Conservation (phyloP, 441 rosid genomes). For the Erysimum pusillum region DNA sequence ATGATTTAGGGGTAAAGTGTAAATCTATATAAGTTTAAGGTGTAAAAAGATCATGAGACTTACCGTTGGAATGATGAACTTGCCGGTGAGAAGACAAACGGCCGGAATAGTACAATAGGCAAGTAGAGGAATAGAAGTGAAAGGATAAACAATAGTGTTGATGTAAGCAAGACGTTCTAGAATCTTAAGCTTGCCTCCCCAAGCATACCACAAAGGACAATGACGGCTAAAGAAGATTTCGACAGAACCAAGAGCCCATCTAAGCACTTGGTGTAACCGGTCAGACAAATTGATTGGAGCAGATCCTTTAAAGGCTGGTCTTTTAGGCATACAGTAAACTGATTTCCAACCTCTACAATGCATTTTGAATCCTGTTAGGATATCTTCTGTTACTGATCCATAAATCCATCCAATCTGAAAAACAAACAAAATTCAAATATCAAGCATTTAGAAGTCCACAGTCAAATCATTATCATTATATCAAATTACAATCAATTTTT, state of each 20-base stretch:
- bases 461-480: neutral
- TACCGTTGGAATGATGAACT: slow-evolving; percentile 90
- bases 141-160: slow-evolving; percentile 89
- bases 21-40: neutral
- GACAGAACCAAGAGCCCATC: slow-evolving; percentile 97
- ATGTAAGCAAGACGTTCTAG: slow-evolving; percentile 86
- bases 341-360: slow-evolving; percentile 97
- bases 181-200: slow-evolving; percentile 86
- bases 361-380: slow-evolving; percentile 90
- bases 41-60: neutral
- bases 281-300: slow-evolving; percentile 96
- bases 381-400: slow-evolving; percentile 92
- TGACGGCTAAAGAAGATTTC: slow-evolving; percentile 93
- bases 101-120: slow-evolving; percentile 86
- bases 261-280: slow-evolving; percentile 84
- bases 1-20: neutral
- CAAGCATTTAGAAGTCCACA: neutral
- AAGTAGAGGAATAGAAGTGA: slow-evolving; percentile 89
- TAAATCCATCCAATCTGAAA: slow-evolving; percentile 94
- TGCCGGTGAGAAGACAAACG: slow-evolving; percentile 91
- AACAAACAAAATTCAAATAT: neutral
- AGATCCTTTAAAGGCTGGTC: slow-evolving; percentile 88
- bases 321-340: slow-evolving; percentile 78
- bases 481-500: no score
- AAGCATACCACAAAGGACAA: slow-evolving; percentile 93